These are phyloP conservation scores for Excoecaria cochinchinensis DNA, from an alignment of 345 rosid genomes.

Conservation along the genomic window DNA sequence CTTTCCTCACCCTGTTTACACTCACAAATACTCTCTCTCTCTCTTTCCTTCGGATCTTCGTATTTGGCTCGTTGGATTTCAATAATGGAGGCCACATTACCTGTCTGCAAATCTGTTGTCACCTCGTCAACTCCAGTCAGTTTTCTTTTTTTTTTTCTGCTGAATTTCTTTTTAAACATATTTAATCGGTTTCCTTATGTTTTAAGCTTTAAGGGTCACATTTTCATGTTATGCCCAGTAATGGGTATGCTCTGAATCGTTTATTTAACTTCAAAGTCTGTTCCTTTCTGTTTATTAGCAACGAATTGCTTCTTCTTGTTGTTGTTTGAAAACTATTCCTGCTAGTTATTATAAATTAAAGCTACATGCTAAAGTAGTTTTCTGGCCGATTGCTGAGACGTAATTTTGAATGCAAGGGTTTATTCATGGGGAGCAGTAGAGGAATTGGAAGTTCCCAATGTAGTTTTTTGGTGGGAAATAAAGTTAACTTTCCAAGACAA, in stretches of 20 bases:
- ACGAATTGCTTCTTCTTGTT: neutral
- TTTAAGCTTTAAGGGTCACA: neutral
- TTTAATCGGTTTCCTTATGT: neutral
- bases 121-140: slow-evolving; percentile 58
- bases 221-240: slow-evolving; percentile 1
- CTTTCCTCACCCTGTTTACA: neutral
- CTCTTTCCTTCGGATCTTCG: neutral
- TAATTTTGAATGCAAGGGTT: slow-evolving; percentile 40
- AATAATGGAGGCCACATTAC: slow-evolving; percentile 69
- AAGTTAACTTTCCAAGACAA: slow-evolving; percentile 54
- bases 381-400: neutral
- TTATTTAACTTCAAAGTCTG: neutral
- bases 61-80: slow-evolving; percentile 7
- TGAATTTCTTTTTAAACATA: neutral
- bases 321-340: neutral
- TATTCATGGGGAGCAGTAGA: slow-evolving; percentile 42
- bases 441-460: slow-evolving; percentile 62
- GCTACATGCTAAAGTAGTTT: neutral
- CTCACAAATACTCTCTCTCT: neutral
- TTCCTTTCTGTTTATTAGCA: neutral
- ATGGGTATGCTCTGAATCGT: neutral
- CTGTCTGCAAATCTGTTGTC: slow-evolving; percentile 54
- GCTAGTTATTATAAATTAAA: neutral
- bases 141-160: neutral
- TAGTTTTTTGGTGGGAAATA: slow-evolving; percentile 53